Evolutionary conservation across 768 basidiomycete genomes (phyloP).

Genomic region (Xerocomellus amylosporus): DNA sequence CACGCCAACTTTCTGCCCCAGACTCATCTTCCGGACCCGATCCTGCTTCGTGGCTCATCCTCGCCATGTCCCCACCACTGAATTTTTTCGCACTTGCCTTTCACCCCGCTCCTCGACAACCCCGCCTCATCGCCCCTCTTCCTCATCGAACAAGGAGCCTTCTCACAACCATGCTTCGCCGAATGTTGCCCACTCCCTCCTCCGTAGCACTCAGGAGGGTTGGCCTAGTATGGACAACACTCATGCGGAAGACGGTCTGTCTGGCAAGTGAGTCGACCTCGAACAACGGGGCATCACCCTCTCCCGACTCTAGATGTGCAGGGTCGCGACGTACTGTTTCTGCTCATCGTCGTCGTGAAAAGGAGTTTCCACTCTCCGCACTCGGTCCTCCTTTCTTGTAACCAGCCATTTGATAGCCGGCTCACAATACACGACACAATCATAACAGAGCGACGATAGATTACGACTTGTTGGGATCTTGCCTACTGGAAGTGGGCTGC

Average conservation of each 20-base stretch:
- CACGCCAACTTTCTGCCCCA: conserved; percentile 64
- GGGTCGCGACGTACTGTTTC: conserved; percentile 26
- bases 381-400: too few relatives aligned
- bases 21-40: conserved; percentile 61
- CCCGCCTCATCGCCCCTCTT: too few relatives aligned
- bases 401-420: too few relatives aligned
- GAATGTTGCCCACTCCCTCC: conserved; percentile 79
- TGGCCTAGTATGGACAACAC: conserved; percentile 86
- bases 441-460: too few relatives aligned
- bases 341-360: conserved; percentile 21
- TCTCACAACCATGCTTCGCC: conserved; percentile 46
- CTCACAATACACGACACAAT: too few relatives aligned
- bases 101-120: conserved; percentile 81
- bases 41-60: conserved; percentile 42
- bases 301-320: neutral
- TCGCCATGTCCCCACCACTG: conserved; percentile 61
- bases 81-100: conserved; percentile 77
- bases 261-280: too few relatives aligned
- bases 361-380: conserved; percentile 12
- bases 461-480: too few relatives aligned
- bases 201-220: conserved; percentile 85
- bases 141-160: conserved; percentile 40
- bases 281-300: too few relatives aligned
- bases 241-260: conserved; percentile 88
- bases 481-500: too few relatives aligned